Base-by-base conservation (phyloP, 768 basidiomycete species). In the Phaffia tasmanica region DNA sequence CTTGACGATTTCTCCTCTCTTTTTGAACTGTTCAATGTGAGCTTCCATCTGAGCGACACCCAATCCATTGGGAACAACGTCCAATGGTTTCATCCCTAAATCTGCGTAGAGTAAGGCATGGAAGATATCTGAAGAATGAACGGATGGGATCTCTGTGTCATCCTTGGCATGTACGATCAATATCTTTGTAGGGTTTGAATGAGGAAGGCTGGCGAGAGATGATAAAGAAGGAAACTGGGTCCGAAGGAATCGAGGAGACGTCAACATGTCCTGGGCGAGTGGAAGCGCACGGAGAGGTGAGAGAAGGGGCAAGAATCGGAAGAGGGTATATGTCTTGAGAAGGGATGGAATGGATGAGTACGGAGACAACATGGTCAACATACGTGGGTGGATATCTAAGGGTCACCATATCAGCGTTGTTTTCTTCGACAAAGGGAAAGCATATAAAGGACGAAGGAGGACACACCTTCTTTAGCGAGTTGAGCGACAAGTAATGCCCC, bases 401-500 rank as follows among this genome's bases (percentile, higher is more conserved):
- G 25, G 42, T 9, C 2, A 3, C 0, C 30, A 11, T 4, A 0
- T 21, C 16, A 30, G n/a, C 32, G 25, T 30, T 62, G 15, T 51
- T 50, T 6, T 51, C 27, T 27, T 56, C 49, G 51, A 1, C 46
- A 51, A 8, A 29, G 42, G 23, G 21, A 47, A 42, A 2, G 16
- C 35, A 47, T 16, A 46, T 27, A 23, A 35, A 29, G 48, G 51
- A 29, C 21, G 19, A 25, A 29, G 49, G 48, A 14, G 19, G 9
- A 57, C 75, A 25, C 49, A 77, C 78, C 79, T 67, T 82, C 79
- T 0, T 65, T 68, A 16, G 77, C 77, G 3, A 84, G 74, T 57
- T 75, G 70, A 30, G 73, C 78, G 19, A 76, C 79, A 14, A 81
- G 74, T 62, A 72, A 79, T 30, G 79, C 79, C 0, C 76, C 80